Base-by-base conservation (phyloP, 371 early-diverging fungal genomes). In the Zychaea mexicana region DNA sequence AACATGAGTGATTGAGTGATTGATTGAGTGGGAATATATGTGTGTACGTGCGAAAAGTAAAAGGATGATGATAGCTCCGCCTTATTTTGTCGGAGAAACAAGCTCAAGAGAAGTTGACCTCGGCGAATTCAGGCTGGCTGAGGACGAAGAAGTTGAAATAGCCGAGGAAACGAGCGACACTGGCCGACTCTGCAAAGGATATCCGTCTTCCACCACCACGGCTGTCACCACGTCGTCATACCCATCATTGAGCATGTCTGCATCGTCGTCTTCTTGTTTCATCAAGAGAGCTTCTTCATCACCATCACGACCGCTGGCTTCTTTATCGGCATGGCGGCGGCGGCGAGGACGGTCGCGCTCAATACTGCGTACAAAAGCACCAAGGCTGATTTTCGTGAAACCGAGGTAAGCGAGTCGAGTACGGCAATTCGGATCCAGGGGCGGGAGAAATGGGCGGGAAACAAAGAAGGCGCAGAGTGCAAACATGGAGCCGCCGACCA, bases 401-500 rank as follows among this genome's bases (percentile, higher is more conserved):
- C 76, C 76, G 28, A 73, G 39, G 61, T 83, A 81, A 52, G 72
- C 73, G 26, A 78, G 67, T 27, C 81, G 73, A 38, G 73, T 73
- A 19, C 57, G 60, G 30, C 36, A 52, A 6, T 71, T 60, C 8
- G 53, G 31, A 36, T 71, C 57, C 1, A 70, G 42, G 17, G 60
- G 45, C 9, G 81, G 81, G 33, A 82, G 56, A 31, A 63, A 76
- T 27, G 46, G 60, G 22, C 71, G 70, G 49, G 77, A 78, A 26
- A 80, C 68, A 61, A 74, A 80, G 55, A 83, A 88, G 3, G 85
- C 74, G 9, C 82, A 75, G 12, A 87, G 68, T 0, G 91, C 86
- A 68, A 87, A 89, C n/a, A 85, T 74, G n/a, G 83, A 82, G 4
- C 92, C 92, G 33, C 85, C 89, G 13, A 90, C 81, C 49, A 92